A percentile compares a stretch with the other conserved stretches of the same genome.
Evolutionary conservation across 108 stramenopile genomes (phyloP).

Genomic region (Discostella stelligeroides): DNA sequence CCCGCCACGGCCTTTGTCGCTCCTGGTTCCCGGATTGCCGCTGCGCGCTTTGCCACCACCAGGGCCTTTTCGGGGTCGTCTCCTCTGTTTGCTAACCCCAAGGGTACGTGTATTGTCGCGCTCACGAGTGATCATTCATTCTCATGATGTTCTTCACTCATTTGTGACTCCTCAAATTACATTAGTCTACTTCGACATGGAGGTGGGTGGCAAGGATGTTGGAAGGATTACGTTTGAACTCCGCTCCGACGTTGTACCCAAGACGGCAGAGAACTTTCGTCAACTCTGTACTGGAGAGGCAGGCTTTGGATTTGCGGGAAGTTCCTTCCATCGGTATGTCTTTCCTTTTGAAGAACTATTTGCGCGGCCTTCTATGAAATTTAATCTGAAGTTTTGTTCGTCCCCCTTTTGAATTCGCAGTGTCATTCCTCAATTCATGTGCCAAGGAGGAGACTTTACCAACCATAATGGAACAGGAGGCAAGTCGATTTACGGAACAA

Average conservation of each 20-base stretch:
- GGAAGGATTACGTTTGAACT: conserved; percentile 96
- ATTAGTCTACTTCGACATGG: conserved; percentile 92
- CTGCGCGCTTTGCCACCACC: conserved; percentile 40
- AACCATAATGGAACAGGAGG: conserved; percentile 93
- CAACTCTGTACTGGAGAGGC: conserved; percentile 97
- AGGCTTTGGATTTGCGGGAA: conserved; percentile 93
- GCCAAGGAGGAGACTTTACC: conserved; percentile 96
- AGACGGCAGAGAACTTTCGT: conserved; percentile 96
- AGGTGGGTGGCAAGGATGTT: conserved; percentile 86
- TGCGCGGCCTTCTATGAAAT: too few species aligned
- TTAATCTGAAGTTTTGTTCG: too few species aligned
- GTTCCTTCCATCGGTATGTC: conserved; percentile 82
- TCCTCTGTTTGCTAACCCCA: conserved; percentile 68
- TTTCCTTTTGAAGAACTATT: too few species aligned
- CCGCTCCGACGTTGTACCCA: conserved; percentile 93
- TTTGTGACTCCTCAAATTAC: not conserved
- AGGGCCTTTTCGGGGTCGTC: conserved; percentile 74
- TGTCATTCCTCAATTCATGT: conserved; percentile 58
- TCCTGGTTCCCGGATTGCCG: conserved; percentile 31
- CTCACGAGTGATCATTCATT: not conserved
- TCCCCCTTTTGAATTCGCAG: too few species aligned
- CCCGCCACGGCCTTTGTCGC: conserved; percentile 56
- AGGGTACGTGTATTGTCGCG: conserved; percentile 49
- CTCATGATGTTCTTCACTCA: conserved; percentile 14
- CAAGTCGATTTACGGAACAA: conserved; percentile 65